A percentile compares a stretch with the other conserved stretches of the same genome.
Conservation (phyloP, 2,329 filamentous ascomycete species). For the Sclerotiophoma versabilis region DNA sequence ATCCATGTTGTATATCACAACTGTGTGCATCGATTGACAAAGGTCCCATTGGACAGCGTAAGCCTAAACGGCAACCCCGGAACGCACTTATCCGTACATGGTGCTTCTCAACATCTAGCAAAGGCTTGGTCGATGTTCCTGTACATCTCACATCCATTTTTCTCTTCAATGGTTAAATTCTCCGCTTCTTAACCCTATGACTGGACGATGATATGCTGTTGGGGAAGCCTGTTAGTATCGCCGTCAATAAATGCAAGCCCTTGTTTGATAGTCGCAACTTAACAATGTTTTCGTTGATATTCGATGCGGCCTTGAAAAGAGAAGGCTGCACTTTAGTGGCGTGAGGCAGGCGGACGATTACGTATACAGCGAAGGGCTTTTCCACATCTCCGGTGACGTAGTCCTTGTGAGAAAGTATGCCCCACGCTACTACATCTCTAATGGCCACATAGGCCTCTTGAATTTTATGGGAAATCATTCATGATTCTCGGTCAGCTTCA, state of each 20-base stretch:
- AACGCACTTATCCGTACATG: neutral
- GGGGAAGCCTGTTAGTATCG: conserved; percentile 55
- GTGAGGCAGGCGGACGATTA: conserved; percentile 45
- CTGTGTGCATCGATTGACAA: neutral
- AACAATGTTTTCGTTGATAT: conserved; percentile 46
- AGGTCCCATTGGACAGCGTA: neutral
- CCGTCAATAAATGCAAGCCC: neutral
- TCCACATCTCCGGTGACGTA: conserved; percentile 50
- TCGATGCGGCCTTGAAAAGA: conserved; percentile 44
- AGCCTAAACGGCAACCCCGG: conserved; percentile 2
- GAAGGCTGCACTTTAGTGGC: conserved; percentile 50
- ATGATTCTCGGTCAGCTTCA: conserved; percentile 7
- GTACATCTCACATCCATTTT: conserved; percentile 60
- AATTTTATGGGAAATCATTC: conserved; percentile 72
- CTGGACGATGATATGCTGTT: conserved; percentile 61
- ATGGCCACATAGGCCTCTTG: conserved; percentile 74
- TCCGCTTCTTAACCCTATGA: conserved; percentile 68
- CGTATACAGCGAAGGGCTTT: conserved; percentile 43
- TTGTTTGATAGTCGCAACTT: neutral
- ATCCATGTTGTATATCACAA: neutral
- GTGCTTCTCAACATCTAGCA: neutral
- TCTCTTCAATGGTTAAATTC: conserved; percentile 72
- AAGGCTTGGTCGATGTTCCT: conserved; percentile 23
- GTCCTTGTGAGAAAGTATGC: conserved; percentile 63
- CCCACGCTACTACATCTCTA: conserved; percentile 69